phyloP scores from a whole-genome alignment of 768 basidiomycete genomes.

The Amyloporia xantha region DNA sequence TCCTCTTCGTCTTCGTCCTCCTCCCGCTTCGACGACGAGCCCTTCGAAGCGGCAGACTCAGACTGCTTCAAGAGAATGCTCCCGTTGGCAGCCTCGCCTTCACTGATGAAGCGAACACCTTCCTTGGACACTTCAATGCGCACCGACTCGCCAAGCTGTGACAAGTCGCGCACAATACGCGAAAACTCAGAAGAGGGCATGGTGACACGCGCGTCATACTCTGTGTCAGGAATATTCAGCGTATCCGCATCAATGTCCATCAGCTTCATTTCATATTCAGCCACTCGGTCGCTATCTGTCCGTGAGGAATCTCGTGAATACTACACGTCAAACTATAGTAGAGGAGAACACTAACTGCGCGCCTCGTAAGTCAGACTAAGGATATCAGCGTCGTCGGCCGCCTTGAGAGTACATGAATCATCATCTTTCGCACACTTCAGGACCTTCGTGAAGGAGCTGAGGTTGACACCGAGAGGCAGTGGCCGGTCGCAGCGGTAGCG shows the following conservation, averaged over 20 bases:
- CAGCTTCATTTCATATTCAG: slow-evolving; percentile 98
- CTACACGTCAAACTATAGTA: not conserved
- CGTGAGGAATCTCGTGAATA: slow-evolving; percentile 1
- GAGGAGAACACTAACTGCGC: slow-evolving; percentile 54
- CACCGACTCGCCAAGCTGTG: slow-evolving; percentile 86
- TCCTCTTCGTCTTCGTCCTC: slow-evolving; percentile 36
- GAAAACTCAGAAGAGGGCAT: slow-evolving; percentile 84
- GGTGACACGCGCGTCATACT: slow-evolving; percentile 89
- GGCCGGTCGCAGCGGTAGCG: slow-evolving; percentile 92
- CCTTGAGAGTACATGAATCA: slow-evolving; percentile 86
- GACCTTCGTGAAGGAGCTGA: slow-evolving; percentile 87
- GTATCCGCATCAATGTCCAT: slow-evolving; percentile 99
- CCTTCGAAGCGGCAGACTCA: slow-evolving; percentile 35
- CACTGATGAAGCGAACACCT: slow-evolving; percentile 86
- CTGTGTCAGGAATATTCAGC: slow-evolving; percentile 93
- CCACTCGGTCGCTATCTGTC: slow-evolving; percentile 86
- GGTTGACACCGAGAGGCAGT: slow-evolving; percentile 85
- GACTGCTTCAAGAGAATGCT: slow-evolving; percentile 77
- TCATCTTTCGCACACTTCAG: slow-evolving; percentile 97
- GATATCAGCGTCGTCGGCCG: slow-evolving; percentile 83
- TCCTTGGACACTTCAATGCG: slow-evolving; percentile 95
- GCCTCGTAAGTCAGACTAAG: slow-evolving; percentile 89
- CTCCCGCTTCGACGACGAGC: slow-evolving; percentile 18
- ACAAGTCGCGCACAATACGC: slow-evolving; percentile 89
- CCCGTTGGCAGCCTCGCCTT: slow-evolving; percentile 93